These are phyloP conservation scores for Sporormia fimetaria DNA, from an alignment of 495 filamentous ascomycete genomes.

Conservation along the genomic window DNA sequence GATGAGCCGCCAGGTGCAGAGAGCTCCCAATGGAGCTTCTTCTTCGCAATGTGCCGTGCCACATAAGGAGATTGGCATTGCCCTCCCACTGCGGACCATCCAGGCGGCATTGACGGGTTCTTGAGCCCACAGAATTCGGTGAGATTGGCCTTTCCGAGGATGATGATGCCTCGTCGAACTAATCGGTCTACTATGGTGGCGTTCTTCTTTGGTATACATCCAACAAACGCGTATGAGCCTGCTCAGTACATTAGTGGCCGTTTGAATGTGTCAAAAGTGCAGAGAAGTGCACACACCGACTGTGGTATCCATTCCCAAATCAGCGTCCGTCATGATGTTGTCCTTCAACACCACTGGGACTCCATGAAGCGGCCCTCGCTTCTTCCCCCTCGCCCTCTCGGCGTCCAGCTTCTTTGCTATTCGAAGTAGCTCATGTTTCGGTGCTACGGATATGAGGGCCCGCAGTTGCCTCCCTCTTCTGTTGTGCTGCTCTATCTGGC, in stretches of 20 bases:
- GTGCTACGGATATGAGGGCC: slow-evolving; percentile 34
- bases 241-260: too few species aligned
- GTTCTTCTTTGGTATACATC: slow-evolving; percentile 30
- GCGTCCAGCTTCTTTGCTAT: slow-evolving; percentile 31
- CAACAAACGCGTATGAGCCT: slow-evolving; percentile 33
- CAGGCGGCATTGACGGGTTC: slow-evolving; percentile 26
- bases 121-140: slow-evolving; percentile 31
- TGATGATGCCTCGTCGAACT: slow-evolving; percentile 27
- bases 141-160: slow-evolving; percentile 30
- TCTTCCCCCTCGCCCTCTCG: slow-evolving; percentile 29
- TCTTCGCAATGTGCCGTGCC: slow-evolving; percentile 21
- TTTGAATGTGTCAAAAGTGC: too few species aligned
- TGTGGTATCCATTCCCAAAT: slow-evolving; percentile 27
- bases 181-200: slow-evolving; percentile 31
- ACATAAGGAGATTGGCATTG: slow-evolving; percentile 31
- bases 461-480: slow-evolving; percentile 29
- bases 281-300: slow-evolving; percentile 22
- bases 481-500: slow-evolving; percentile 41
- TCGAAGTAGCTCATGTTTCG: slow-evolving; percentile 27
- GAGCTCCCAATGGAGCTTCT: slow-evolving; percentile 22
- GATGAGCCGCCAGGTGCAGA: slow-evolving; percentile 26
- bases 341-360: slow-evolving; percentile 36
- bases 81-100: slow-evolving; percentile 30
- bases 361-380: slow-evolving; percentile 34
- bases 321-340: slow-evolving; percentile 27